Base-by-base conservation (phyloP, 163 green algal genomes). In the Chlamydomonas reinhardtii region DNA sequence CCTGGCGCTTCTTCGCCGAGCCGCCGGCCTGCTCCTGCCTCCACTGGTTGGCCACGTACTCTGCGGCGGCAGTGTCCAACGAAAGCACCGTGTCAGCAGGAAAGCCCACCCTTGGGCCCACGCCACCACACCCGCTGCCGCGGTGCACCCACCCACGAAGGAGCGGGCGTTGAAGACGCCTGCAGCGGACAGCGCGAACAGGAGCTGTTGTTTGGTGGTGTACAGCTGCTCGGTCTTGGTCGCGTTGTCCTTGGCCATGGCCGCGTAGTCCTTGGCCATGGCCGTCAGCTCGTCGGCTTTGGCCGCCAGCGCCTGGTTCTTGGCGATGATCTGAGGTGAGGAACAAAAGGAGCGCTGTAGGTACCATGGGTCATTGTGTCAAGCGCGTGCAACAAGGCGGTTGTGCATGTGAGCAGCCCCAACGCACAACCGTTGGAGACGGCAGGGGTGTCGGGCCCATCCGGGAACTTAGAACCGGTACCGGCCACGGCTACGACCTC, bases 121-220 rank as follows among this genome's bases (percentile, higher is more conserved):
- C 25, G 15, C 69, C 54, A 31, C 11, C 34, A 74, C 15, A 16
- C 8, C 69, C 69, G 19, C 35, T 54, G 34, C 34, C 34, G 34
- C 56, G 69, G 17, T 54, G 15, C 14, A 74, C 69, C 69, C 69
- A 74, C 69, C 69, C 69, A 74, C 34, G 69, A 74, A 74, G 34
- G 69, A 56, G 69, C 34, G 69, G 22, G 20, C 22, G 69, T 54
- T 74, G 34, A 54, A 2, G 34, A 74, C 69, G 69, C 35, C 35
- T 16, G 69, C 69, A 73, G n/a, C 66, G 31, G n/a, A 39, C 31
- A 73, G 66, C 66, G 66, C 66, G 19, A 73, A 12, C 3, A 43
- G 15, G 31, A 73, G 66, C 66, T 73, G 66, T 24, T 48, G n/a
- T n/a, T 73, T 43, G 66, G 31, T 48, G 16, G 37, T 24, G n/a